Evolutionary conservation across 2,329 filamentous ascomycete species (phyloP).

Genomic region (Talaromyces sp.): DNA sequence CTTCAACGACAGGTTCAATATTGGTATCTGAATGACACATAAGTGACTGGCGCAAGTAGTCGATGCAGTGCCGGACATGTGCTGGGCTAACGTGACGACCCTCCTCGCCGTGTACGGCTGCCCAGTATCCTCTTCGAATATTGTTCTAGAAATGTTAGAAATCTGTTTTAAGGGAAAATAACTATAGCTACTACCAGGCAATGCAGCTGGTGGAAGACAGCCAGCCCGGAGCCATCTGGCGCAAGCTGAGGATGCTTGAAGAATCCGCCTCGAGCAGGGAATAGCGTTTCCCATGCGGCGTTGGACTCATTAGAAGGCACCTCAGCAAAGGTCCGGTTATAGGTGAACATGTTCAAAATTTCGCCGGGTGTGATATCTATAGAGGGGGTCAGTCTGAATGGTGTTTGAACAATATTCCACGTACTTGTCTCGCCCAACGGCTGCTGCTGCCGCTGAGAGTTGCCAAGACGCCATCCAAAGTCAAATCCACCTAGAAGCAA

Average conservation of each 20-base stretch:
- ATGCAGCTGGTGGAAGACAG: conserved; percentile 6
- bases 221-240: neutral
- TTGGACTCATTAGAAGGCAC: neutral
- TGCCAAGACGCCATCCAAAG: neutral
- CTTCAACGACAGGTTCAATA: neutral
- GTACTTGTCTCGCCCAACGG: neutral
- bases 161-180: neutral
- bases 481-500: neutral
- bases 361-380: neutral
- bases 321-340: neutral
- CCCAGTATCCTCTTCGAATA: neutral
- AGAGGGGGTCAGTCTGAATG: neutral
- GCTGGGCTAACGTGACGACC: neutral
- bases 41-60: conserved; percentile 5
- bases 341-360: neutral
- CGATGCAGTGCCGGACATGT: conserved; percentile 5
- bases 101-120: neutral
- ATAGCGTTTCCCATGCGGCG: neutral
- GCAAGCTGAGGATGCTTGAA: conserved; percentile 3
- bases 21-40: conserved; percentile 4
- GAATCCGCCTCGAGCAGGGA: neutral
- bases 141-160: neutral
- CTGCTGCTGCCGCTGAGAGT: neutral
- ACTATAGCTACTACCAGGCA: neutral
- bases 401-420: neutral